Conservation (phyloP, 371 early-diverging fungal genomes). For the Paraphysoderma sedebokerense region DNA sequence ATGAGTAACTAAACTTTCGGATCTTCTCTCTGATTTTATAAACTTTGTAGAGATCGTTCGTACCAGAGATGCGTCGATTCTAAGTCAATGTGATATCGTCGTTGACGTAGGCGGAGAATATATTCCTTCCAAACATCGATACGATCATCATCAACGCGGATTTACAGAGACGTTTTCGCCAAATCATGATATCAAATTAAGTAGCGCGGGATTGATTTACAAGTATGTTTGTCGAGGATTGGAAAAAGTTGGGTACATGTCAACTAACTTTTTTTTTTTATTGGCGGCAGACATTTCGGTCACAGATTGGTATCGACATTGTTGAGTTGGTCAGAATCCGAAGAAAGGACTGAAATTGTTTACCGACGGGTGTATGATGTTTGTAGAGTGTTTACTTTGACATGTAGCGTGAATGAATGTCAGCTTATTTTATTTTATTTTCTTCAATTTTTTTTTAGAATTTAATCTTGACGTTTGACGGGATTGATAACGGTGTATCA, state of each 20-base stretch:
- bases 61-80: conserved; percentile 65
- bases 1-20: neutral
- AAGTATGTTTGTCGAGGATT: conserved; percentile 25
- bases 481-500: conserved; percentile 82
- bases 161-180: conserved; percentile 76
- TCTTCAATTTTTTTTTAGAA: conserved; percentile 13
- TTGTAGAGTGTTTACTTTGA: neutral
- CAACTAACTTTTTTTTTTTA: neutral
- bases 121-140: conserved; percentile 56
- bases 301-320: conserved; percentile 48
- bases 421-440: neutral
- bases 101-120: conserved; percentile 97
- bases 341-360: conserved; percentile 34
- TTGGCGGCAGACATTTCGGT: conserved; percentile 54
- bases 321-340: conserved; percentile 23
- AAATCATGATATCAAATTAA: conserved; percentile 64
- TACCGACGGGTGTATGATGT: conserved; percentile 66
- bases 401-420: neutral
- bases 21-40: conserved; percentile 6
- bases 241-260: neutral
- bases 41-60: conserved; percentile 40
- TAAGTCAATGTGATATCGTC: conserved; percentile 72
- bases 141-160: conserved; percentile 95
- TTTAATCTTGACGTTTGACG: conserved; percentile 61
- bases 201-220: conserved; percentile 81